phyloP scores from a whole-genome alignment of 495 filamentous ascomycete species.

The Choiromyces venosus region DNA sequence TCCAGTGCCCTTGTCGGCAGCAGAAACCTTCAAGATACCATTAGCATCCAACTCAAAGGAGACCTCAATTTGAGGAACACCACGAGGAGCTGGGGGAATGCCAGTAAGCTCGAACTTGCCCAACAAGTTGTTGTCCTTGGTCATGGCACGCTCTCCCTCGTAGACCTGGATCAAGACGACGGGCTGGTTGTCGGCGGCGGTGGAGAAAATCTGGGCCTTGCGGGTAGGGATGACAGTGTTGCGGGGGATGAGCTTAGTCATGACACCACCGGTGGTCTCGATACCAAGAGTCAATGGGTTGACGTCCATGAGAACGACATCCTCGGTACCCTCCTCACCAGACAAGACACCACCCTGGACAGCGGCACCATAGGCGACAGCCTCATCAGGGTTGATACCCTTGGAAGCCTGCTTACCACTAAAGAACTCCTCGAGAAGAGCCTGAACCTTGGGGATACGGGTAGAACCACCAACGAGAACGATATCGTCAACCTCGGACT shows the following conservation, averaged over 20 bases:
- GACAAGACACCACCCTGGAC: constrained; percentile 95
- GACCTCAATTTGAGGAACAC: constrained; percentile 96
- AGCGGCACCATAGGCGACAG: constrained; percentile 93
- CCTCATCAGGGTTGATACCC: constrained; percentile 98
- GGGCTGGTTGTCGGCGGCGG: constrained; percentile 95
- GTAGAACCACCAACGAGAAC: constrained; percentile 88
- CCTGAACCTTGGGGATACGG: constrained; percentile 95
- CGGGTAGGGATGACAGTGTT: constrained; percentile 93
- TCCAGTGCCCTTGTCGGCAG: constrained; percentile 93
- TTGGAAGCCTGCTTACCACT: constrained; percentile 91
- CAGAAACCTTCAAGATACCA: constrained; percentile 92
- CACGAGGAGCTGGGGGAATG: constrained; percentile 89
- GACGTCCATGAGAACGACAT: constrained; percentile 92
- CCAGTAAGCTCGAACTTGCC: constrained; percentile 97
- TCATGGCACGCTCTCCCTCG: constrained; percentile 94
- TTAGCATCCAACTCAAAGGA: constrained; percentile 97
- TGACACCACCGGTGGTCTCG: constrained; percentile 95
- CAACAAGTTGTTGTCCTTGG: constrained; percentile 92
- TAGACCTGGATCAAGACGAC: constrained; percentile 96
- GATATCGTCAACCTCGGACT: constrained; percentile 78
- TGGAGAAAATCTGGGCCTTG: constrained; percentile 98
- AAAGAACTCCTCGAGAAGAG: constrained; percentile 94
- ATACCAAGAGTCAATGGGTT: constrained; percentile 98
- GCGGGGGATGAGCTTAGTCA: constrained; percentile 94
- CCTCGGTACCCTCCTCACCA: constrained; percentile 70